A percentile compares a stretch with the other conserved stretches of the same genome.
Evolutionary conservation across 2,329 filamentous ascomycete genomes (phyloP).

Genomic region (Acrocalymma vagum): DNA sequence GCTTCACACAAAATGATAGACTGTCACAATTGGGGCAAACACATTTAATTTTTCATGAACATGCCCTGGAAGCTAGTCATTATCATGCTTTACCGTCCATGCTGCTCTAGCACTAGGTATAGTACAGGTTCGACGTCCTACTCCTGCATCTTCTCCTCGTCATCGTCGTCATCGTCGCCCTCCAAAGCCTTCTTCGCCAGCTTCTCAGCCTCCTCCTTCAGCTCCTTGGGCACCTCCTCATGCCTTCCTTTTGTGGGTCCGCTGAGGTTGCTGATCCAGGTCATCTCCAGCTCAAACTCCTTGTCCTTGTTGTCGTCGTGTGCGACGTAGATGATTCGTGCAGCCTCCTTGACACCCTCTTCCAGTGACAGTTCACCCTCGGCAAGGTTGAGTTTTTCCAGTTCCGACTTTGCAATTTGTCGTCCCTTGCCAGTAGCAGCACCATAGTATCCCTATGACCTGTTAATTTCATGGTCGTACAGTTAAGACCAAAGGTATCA

Average conservation of each 20-base stretch:
- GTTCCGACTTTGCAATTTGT: conserved; percentile 95
- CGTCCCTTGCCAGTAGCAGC: conserved; percentile 96
- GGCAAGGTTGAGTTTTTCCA: conserved; percentile 94
- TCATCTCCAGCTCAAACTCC: conserved; percentile 99
- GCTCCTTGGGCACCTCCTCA: conserved; percentile 88
- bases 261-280: conserved; percentile 86
- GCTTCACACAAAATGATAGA: too few species aligned
- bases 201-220: conserved; percentile 90
- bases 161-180: conserved; percentile 82
- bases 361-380: conserved; percentile 79
- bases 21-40: too few species aligned
- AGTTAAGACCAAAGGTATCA: conserved; percentile 15
- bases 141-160: conserved; percentile 93
- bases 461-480: conserved; percentile 10
- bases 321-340: conserved; percentile 94
- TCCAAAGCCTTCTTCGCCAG: conserved; percentile 91
- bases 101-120: conserved; percentile 26
- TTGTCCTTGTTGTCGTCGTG: conserved; percentile 99
- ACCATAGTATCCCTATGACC: conserved; percentile 86
- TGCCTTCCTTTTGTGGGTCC: conserved; percentile 94
- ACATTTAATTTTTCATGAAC: conserved; percentile 24
- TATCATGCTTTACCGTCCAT: conserved; percentile 38
- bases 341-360: conserved; percentile 94
- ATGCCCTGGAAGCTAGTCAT: conserved; percentile 27
- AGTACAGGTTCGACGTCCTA: conserved; percentile 53